Evolutionary conservation across 169 alveolate genomes (phyloP).

Genomic region (Cryptosporidium ryanae): DNA sequence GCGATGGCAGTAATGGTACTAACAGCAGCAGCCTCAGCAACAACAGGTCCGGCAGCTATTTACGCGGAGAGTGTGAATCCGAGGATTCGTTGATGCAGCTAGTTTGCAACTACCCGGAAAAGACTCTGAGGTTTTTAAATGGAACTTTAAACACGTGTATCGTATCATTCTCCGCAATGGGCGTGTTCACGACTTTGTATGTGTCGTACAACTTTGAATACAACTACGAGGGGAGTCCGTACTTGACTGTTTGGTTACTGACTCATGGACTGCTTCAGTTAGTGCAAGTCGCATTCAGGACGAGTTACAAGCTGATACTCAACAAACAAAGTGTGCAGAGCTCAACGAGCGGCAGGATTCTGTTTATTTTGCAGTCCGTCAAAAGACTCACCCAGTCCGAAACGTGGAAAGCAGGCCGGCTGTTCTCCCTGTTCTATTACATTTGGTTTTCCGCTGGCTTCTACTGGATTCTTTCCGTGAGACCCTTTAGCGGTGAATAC

Average conservation of each 20-base stretch:
- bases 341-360: slow-evolving; percentile 10
- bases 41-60: background rate
- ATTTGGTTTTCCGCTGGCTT: slow-evolving; percentile 53
- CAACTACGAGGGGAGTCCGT: slow-evolving; percentile 30
- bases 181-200: slow-evolving; percentile 5
- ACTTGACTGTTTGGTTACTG: slow-evolving; percentile 34
- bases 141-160: slow-evolving; percentile 15
- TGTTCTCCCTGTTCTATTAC: slow-evolving; percentile 41
- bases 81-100: slow-evolving; percentile 65
- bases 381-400: slow-evolving; percentile 20
- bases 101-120: slow-evolving; percentile 62
- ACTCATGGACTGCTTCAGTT: slow-evolving; percentile 44
- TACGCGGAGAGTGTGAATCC: background rate
- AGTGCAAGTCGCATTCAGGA: slow-evolving; percentile 32
- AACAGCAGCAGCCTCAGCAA: background rate
- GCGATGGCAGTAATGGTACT: background rate
- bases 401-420: slow-evolving; percentile 51
- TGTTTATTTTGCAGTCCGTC: slow-evolving; percentile 39
- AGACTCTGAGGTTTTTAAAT: slow-evolving; percentile 39
- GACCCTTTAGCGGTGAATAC: slow-evolving; percentile 5
- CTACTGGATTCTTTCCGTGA: slow-evolving; percentile 59
- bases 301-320: slow-evolving; percentile 3
- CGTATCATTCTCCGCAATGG: slow-evolving; percentile 21
- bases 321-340: background rate
- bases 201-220: slow-evolving; percentile 2